These are phyloP conservation scores for Monosporascus sp. DNA, from an alignment of 2,329 filamentous ascomycete genomes.

Conservation along the genomic window DNA sequence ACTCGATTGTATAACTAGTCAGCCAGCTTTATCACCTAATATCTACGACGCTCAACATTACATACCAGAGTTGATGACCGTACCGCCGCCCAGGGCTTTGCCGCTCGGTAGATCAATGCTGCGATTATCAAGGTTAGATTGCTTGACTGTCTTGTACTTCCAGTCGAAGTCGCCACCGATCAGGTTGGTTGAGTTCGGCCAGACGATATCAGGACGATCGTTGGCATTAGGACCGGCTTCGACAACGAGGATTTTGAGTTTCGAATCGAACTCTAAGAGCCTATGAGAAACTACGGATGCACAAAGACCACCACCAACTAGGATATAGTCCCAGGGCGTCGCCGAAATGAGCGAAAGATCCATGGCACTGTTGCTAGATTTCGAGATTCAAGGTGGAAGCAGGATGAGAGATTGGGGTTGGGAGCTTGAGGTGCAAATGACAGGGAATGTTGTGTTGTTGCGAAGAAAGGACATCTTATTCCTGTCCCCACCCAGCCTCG, in stretches of 20 bases:
- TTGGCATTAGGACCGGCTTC: conserved; percentile 27
- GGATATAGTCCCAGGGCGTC: conserved; percentile 13
- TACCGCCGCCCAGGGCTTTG: conserved; percentile 32
- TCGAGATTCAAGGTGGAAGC: too few species aligned
- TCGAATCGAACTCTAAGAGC: conserved; percentile 4
- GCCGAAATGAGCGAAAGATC: too few species aligned
- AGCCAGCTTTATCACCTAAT: not conserved
- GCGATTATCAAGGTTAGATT: conserved; percentile 16
- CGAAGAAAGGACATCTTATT: too few species aligned
- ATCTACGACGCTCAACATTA: not conserved
- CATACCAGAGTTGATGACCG: conserved; percentile 28
- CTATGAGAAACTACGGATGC: conserved; percentile 11
- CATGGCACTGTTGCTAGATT: too few species aligned
- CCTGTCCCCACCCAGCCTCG: too few species aligned
- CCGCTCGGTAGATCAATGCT: conserved; percentile 14
- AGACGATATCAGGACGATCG: conserved; percentile 11
- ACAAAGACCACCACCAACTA: conserved; percentile 15
- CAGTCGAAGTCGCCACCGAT: conserved; percentile 24
- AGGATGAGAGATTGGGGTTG: too few species aligned
- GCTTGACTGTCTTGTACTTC: conserved; percentile 20
- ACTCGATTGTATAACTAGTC: not conserved
- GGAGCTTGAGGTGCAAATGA: too few species aligned
- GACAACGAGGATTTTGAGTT: conserved; percentile 25
- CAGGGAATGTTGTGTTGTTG: too few species aligned
- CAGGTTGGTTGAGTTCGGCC: conserved; percentile 14